phyloP scores from a whole-genome alignment of 306 rosid species.

The Psophocarpus tetragonolobus region DNA sequence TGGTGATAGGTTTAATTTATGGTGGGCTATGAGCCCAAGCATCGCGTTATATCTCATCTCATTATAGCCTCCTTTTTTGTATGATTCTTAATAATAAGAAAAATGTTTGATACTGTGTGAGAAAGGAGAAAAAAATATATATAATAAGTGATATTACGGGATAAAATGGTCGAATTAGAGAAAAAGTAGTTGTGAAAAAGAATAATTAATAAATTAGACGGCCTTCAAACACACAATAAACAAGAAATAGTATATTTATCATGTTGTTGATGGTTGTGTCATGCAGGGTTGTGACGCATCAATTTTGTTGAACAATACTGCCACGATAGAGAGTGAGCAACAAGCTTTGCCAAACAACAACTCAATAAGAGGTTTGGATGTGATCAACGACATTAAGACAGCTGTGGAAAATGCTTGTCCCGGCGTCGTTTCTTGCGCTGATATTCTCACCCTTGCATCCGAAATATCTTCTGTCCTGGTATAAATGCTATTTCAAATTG shows the following conservation, averaged over 20 bases:
- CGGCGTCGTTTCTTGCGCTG: constrained; percentile 51
- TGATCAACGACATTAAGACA: constrained; percentile 50
- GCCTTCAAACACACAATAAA: too few species aligned
- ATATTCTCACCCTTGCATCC: constrained; percentile 55
- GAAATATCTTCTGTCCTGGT: constrained; percentile 43
- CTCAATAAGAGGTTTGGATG: constrained; percentile 54
- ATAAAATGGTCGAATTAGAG: too few species aligned
- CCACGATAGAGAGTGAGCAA: constrained; percentile 50
- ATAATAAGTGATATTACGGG: neutral
- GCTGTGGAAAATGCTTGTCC: constrained; percentile 52
- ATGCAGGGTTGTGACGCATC: constrained; percentile 65
- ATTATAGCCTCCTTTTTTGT: neutral
- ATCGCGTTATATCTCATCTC: neutral
- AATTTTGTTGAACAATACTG: constrained; percentile 48
- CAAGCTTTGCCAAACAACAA: constrained; percentile 31
- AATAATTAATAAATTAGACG: too few species aligned
- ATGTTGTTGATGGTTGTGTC: neutral
- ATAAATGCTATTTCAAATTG: neutral
- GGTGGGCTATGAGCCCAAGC: neutral
- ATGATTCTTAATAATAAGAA: neutral
- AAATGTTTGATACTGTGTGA: neutral
- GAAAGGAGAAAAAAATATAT: neutral
- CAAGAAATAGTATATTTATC: neutral
- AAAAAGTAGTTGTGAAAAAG: too few species aligned
- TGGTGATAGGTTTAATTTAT: neutral